phyloP scores from a whole-genome alignment of 2,329 filamentous ascomycete species.

The Colletotrichum sidae region DNA sequence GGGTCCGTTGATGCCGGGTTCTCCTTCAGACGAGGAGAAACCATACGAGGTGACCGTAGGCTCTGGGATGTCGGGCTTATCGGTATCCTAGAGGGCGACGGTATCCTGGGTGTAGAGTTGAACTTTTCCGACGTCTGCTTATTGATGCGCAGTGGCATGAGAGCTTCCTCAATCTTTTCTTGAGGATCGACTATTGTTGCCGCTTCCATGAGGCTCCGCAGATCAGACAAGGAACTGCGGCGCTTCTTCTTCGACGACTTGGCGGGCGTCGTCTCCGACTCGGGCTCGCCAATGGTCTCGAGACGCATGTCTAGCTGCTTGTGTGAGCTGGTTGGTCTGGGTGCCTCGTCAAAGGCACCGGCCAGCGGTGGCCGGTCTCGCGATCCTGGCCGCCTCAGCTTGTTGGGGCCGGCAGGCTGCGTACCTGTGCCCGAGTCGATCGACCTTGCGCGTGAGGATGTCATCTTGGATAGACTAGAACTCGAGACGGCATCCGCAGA shows the following conservation, averaged over 20 bases:
- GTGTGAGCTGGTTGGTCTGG: conserved; percentile 68
- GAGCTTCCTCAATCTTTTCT: conserved; percentile 48
- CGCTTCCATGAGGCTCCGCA: conserved; percentile 76
- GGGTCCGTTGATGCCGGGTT: conserved; percentile 46
- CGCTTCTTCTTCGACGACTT: conserved; percentile 79
- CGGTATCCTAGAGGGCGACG: conserved; percentile 63
- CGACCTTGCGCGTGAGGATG: conserved; percentile 76
- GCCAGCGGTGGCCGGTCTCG: conserved; percentile 71
- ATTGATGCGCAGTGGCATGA: conserved; percentile 64
- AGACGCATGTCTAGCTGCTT: conserved; percentile 63
- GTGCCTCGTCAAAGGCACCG: conserved; percentile 70
- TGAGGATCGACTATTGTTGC: conserved; percentile 62
- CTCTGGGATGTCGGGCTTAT: conserved; percentile 58
- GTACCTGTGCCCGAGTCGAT: conserved; percentile 77
- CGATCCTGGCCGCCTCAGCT: conserved; percentile 64
- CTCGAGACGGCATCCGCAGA: conserved; percentile 69
- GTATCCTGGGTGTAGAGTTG: conserved; percentile 62
- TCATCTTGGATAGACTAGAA: conserved; percentile 74
- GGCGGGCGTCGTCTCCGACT: conserved; percentile 45
- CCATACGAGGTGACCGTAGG: conserved; percentile 52
- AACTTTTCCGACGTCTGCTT: conserved; percentile 67
- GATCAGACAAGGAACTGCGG: conserved; percentile 90
- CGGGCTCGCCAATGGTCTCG: conserved; percentile 71
- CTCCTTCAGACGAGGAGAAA: conserved; percentile 56
- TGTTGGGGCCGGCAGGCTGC: conserved; percentile 57